Evolutionary conservation across 2,329 filamentous ascomycete species (phyloP).

Genomic region (Calonectria naviculata): DNA sequence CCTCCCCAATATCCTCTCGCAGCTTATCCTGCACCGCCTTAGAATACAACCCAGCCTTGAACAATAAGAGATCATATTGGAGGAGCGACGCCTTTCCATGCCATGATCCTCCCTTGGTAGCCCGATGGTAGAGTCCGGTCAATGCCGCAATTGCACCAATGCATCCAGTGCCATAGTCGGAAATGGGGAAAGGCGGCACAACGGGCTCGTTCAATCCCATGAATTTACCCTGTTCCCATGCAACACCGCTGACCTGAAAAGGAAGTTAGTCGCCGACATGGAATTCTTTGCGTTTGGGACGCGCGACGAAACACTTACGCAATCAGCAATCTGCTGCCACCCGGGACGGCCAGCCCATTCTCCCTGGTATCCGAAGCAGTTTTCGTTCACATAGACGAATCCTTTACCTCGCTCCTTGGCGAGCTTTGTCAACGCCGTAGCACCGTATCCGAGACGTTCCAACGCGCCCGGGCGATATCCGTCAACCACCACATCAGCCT

Average conservation of each 20-base stretch:
- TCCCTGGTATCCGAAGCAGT: slow-evolving; percentile 73
- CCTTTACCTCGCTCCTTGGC: slow-evolving; percentile 68
- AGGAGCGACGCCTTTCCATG: slow-evolving; percentile 72
- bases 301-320: slow-evolving; percentile 46
- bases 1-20: slow-evolving; percentile 57
- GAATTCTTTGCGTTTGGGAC: too few relatives aligned
- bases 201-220: slow-evolving; percentile 73
- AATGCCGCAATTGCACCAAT: slow-evolving; percentile 77
- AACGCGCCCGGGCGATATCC: slow-evolving; percentile 77
- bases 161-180: slow-evolving; percentile 77
- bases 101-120: slow-evolving; percentile 73
- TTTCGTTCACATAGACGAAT: slow-evolving; percentile 76
- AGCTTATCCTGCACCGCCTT: slow-evolving; percentile 63
- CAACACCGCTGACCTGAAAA: slow-evolving; percentile 62
- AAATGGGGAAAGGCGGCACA: slow-evolving; percentile 73
- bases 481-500: slow-evolving; percentile 73
- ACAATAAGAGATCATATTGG: slow-evolving; percentile 76
- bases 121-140: slow-evolving; percentile 70
- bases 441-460: slow-evolving; percentile 71
- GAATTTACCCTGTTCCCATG: slow-evolving; percentile 71
- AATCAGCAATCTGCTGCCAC: slow-evolving; percentile 80
- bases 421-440: slow-evolving; percentile 62
- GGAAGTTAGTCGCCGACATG: not conserved
- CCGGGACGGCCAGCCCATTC: slow-evolving; percentile 74
- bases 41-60: slow-evolving; percentile 69